Conservation (phyloP, 169 alveolate genomes). For the Plasmodium reichenowi region DNA sequence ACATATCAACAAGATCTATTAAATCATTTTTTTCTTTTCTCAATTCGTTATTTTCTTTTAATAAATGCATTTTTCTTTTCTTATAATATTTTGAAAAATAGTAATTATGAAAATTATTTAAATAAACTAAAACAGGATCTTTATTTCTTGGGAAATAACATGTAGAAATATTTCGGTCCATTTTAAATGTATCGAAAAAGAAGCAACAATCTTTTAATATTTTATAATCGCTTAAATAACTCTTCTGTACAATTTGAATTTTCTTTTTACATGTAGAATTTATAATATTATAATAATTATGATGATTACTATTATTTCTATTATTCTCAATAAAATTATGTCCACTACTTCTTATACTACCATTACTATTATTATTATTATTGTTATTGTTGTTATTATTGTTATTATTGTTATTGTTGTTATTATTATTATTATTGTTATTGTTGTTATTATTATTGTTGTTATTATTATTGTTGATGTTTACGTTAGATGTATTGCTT, state of each 20-base stretch:
- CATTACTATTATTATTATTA: no score
- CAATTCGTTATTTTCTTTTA: conserved; percentile 21
- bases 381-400: no score
- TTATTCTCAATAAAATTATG: not conserved
- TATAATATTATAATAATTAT: not conserved
- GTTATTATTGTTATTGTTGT: no score
- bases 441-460: no score
- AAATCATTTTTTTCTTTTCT: conserved; percentile 11
- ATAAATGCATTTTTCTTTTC: conserved; percentile 42
- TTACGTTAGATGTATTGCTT: no score
- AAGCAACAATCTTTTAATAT: conserved; percentile 66
- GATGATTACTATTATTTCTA: no score
- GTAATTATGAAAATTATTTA: conserved; percentile 67
- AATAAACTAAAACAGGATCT: conserved; percentile 63
- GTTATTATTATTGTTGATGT: no score
- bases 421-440: no score
- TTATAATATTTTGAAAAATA: conserved; percentile 73
- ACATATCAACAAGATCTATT: conserved; percentile 58
- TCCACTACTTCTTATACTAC: no score
- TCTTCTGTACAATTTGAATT: conserved; percentile 26
- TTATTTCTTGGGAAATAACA: conserved; percentile 72
- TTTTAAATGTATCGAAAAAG: conserved; percentile 71
- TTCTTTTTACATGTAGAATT: conserved; percentile 14
- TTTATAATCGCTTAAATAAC: conserved; percentile 70
- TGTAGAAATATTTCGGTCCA: conserved; percentile 55